Evolutionary conservation across 352 stramenopile species (phyloP).

Genomic region (Phytophthora quininea): DNA sequence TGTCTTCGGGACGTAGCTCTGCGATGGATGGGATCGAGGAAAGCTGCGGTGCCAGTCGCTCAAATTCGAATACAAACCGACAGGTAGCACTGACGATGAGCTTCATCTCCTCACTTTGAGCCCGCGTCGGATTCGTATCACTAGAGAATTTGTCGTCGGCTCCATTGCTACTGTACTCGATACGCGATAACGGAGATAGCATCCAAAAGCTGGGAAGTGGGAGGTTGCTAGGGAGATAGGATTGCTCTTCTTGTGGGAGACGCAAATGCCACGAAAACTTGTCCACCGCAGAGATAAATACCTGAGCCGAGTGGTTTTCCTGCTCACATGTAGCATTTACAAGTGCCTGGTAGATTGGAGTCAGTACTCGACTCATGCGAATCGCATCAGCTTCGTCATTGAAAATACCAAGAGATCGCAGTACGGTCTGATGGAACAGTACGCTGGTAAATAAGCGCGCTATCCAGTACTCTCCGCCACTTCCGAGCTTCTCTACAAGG

Average conservation of each 20-base stretch:
- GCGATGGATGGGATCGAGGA: conserved; percentile 25
- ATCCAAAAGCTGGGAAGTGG: conserved; percentile 75
- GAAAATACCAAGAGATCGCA: conserved; percentile 56
- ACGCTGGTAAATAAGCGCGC: conserved; percentile 49
- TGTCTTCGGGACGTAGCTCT: conserved; percentile 58
- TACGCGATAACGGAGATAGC: conserved; percentile 69
- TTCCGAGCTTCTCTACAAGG: conserved; percentile 44
- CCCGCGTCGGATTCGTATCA: conserved; percentile 39
- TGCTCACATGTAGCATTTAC: conserved; percentile 63
- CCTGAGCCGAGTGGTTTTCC: conserved; percentile 51
- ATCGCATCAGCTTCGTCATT: conserved; percentile 40
- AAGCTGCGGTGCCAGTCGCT: conserved; percentile 33
- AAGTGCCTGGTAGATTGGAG: conserved; percentile 73
- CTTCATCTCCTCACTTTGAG: conserved; percentile 74
- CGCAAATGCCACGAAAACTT: conserved; percentile 67
- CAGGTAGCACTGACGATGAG: conserved; percentile 73
- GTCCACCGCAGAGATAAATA: conserved; percentile 35
- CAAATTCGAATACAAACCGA: conserved; percentile 67
- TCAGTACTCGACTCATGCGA: conserved; percentile 55
- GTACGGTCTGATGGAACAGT: conserved; percentile 50
- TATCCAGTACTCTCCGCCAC: conserved; percentile 59
- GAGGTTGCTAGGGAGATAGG: conserved; percentile 57
- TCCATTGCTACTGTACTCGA: conserved; percentile 52
- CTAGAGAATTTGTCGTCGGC: conserved; percentile 16
- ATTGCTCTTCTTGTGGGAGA: conserved; percentile 60